Percentiles rank a stretch among this genome's conserved stretches.
phyloP scores from a whole-genome alignment of 306 rosid genomes.

The Styphnolobium japonicum region DNA sequence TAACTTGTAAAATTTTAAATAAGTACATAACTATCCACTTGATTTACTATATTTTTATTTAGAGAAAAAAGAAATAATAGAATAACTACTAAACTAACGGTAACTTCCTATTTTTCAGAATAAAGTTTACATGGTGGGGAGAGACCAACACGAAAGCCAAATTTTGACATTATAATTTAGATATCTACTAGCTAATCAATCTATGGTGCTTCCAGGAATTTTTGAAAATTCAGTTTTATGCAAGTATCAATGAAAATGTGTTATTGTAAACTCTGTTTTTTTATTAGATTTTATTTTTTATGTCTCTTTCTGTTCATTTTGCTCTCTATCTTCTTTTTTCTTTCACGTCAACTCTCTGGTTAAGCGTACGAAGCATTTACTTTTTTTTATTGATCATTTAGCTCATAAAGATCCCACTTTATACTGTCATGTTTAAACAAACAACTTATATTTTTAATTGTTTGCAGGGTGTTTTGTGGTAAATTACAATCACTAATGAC shows the following conservation, averaged over 20 bases:
- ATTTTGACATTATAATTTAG: neutral
- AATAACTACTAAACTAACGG: neutral
- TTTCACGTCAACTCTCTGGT: neutral
- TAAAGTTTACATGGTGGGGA: neutral
- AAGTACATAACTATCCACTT: neutral
- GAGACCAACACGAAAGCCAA: neutral
- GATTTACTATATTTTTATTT: too few species aligned
- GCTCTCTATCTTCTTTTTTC: neutral
- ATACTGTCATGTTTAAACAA: neutral
- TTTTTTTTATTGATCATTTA: neutral
- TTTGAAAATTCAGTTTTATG: neutral
- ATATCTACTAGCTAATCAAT: neutral
- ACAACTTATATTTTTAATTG: neutral
- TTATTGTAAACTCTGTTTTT: neutral
- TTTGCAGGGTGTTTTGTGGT: conserved; percentile 59
- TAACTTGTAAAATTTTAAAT: neutral
- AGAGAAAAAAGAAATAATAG: too few species aligned
- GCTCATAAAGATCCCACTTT: neutral
- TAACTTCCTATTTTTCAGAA: neutral
- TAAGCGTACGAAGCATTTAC: neutral
- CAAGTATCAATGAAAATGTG: neutral
- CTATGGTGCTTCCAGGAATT: neutral
- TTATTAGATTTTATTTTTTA: neutral
- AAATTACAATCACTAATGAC: conserved; percentile 48
- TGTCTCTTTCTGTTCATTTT: neutral